These are phyloP conservation scores for Penicillium subrubescens DNA, from an alignment of 495 filamentous ascomycete genomes.

Conservation along the genomic window DNA sequence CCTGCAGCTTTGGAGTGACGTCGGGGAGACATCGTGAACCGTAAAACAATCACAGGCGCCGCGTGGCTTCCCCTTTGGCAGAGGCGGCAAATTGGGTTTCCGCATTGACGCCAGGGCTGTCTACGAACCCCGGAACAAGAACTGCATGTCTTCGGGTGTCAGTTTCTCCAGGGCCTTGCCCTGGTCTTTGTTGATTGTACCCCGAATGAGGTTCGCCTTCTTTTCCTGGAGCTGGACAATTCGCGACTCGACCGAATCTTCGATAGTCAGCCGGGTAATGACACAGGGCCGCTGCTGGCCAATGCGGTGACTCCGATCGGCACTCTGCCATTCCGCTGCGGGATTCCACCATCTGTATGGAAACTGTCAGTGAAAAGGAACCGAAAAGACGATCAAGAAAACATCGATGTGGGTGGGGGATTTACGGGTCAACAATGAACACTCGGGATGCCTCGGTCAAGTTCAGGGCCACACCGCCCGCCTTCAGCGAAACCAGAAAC, in stretches of 20 bases:
- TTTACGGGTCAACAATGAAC: slow-evolving; percentile 93
- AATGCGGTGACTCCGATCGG: slow-evolving; percentile 95
- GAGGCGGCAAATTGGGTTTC: slow-evolving; percentile 1
- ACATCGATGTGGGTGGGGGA: slow-evolving; percentile 23
- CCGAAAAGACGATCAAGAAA: neutral
- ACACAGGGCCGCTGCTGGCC: slow-evolving; percentile 90
- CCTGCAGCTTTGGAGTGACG: slow-evolving; percentile 1
- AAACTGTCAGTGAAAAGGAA: slow-evolving; percentile 18
- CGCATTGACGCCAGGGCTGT: neutral
- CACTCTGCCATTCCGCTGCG: slow-evolving; percentile 95
- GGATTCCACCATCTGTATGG: slow-evolving; percentile 87
- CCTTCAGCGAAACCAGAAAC: slow-evolving; percentile 92
- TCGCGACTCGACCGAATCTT: slow-evolving; percentile 92
- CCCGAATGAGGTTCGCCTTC: slow-evolving; percentile 94
- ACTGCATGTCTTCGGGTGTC: slow-evolving; percentile 89
- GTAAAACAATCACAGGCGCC: neutral
- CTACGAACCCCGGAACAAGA: slow-evolving; percentile 78
- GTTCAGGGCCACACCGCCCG: slow-evolving; percentile 93
- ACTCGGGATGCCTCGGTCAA: slow-evolving; percentile 91
- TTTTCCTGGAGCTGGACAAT: slow-evolving; percentile 97
- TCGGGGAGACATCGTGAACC: slow-evolving; percentile 1
- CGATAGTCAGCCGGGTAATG: slow-evolving; percentile 92
- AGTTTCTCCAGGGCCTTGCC: slow-evolving; percentile 80
- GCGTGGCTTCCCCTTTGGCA: neutral
- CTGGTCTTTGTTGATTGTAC: slow-evolving; percentile 90